A percentile compares a stretch with the other conserved stretches of the same genome.
Conservation (phyloP, 306 rosid species). For the Dryas drummondii region DNA sequence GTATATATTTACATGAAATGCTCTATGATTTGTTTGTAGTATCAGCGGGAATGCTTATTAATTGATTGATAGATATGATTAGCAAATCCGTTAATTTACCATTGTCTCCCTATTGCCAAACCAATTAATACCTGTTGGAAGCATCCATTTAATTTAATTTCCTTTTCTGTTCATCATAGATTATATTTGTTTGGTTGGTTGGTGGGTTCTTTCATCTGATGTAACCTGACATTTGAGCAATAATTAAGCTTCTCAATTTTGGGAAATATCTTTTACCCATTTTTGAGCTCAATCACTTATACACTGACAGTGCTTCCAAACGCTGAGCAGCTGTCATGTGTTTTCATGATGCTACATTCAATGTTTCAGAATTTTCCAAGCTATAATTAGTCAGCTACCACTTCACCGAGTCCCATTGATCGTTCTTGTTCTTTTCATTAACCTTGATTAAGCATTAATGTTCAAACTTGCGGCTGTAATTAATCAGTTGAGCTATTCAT, state of each 20-base stretch:
- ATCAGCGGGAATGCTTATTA: not conserved
- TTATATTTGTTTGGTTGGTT: conserved; percentile 34
- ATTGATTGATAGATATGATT: not conserved
- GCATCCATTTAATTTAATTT: conserved; percentile 10
- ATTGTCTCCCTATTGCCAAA: conserved; percentile 5
- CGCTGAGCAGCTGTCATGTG: not conserved
- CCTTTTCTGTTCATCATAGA: not conserved
- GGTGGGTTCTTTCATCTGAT: conserved; percentile 39
- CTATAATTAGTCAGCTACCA: not conserved
- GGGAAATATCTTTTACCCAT: not conserved
- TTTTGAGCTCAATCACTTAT: not conserved
- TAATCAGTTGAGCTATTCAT: too few relatives aligned
- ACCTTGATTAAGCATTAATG: too few relatives aligned
- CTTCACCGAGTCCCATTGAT: too few relatives aligned
- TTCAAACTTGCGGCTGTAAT: too few relatives aligned
- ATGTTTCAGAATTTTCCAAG: not conserved
- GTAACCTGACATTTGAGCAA: conserved; percentile 29
- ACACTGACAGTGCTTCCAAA: not conserved
- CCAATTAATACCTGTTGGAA: conserved; percentile 4
- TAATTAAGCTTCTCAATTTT: conserved; percentile 13
- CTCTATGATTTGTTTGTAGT: not conserved
- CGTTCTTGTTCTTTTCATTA: not conserved
- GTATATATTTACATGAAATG: not conserved
- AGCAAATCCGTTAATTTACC: not conserved
- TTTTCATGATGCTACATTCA: conserved; percentile 6